These are phyloP conservation scores for Lyophyllum decastes DNA, from an alignment of 768 basidiomycete genomes.

Conservation along the genomic window DNA sequence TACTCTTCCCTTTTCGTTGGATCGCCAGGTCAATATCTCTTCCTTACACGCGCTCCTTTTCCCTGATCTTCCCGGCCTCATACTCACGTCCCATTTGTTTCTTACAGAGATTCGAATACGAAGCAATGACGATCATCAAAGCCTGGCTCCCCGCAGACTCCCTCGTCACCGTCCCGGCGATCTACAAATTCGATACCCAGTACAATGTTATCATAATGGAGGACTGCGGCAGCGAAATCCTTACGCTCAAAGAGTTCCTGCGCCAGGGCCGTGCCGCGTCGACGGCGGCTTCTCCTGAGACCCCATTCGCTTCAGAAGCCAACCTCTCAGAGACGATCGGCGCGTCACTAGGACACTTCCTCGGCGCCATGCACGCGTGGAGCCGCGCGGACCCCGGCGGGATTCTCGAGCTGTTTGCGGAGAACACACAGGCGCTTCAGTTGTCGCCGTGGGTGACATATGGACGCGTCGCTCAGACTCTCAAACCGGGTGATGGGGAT, in stretches of 20 bases:
- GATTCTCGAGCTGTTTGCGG: conserved; percentile 35
- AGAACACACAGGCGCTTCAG: conserved; percentile 35
- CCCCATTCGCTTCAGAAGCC: no score
- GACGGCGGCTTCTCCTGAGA: conserved; percentile 5
- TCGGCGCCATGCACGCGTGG: conserved; percentile 54
- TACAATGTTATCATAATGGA: conserved; percentile 61
- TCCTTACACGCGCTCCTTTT: background rate
- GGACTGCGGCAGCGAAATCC: conserved; percentile 46
- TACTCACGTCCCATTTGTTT: no score
- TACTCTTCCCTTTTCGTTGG: conserved; percentile 33
- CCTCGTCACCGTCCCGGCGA: conserved; percentile 47
- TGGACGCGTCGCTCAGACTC: conserved; percentile 38
- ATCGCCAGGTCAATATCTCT: conserved; percentile 50
- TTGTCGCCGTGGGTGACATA: conserved; percentile 44
- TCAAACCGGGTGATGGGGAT: conserved; percentile 22
- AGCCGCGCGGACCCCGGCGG: conserved; percentile 27
- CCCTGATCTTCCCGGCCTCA: no score
- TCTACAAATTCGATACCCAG: conserved; percentile 51
- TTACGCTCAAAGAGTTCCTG: conserved; percentile 44
- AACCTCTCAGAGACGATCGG: conserved; percentile 41
- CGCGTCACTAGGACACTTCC: conserved; percentile 51
- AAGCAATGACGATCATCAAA: conserved; percentile 48
- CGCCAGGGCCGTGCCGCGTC: conserved; percentile 30
- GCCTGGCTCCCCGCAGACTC: conserved; percentile 35
- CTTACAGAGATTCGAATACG: conserved; percentile 40